Percentiles rank a stretch among this genome's conserved stretches.
Evolutionary conservation across 1,139 yeast genomes (phyloP).

Genomic region (Geotrichum klebahnii): DNA sequence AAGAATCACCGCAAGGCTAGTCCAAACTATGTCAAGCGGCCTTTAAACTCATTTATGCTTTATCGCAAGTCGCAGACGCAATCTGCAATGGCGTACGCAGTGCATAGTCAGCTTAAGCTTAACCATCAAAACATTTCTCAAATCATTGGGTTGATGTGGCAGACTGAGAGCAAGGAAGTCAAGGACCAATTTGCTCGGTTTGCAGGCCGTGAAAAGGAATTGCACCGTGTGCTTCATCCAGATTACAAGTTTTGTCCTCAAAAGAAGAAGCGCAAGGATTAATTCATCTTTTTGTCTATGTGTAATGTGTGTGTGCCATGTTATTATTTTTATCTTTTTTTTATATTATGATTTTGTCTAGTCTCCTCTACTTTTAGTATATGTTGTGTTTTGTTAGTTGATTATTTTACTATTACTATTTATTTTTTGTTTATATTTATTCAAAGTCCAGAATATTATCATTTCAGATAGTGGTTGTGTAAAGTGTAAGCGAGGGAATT

Average conservation of each 20-base stretch:
- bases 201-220: constrained; percentile 43
- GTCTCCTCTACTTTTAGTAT: too few relatives aligned
- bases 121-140: constrained; percentile 45
- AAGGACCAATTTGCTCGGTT: constrained; percentile 42
- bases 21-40: constrained; percentile 44
- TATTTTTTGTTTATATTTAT: too few relatives aligned
- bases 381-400: too few relatives aligned
- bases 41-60: constrained; percentile 50
- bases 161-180: constrained; percentile 42
- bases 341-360: too few relatives aligned
- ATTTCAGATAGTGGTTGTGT: too few relatives aligned
- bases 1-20: constrained; percentile 28
- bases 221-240: constrained; percentile 45
- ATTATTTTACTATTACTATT: too few relatives aligned
- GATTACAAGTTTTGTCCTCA: constrained; percentile 47
- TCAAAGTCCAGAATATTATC: too few relatives aligned
- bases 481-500: too few relatives aligned
- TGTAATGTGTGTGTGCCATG: too few relatives aligned
- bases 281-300: too few relatives aligned
- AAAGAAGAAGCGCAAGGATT: constrained; percentile 32
- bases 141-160: constrained; percentile 48
- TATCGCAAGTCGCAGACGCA: constrained; percentile 47
- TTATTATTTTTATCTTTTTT: too few relatives aligned
- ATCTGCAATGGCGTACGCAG: constrained; percentile 42
- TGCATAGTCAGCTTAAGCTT: constrained; percentile 40